Percentiles rank a stretch among this genome's conserved stretches.
These are phyloP conservation scores for Rutidosis leptorrhynchoides DNA, from an alignment of 129 eudicot species.

Conservation along the genomic window DNA sequence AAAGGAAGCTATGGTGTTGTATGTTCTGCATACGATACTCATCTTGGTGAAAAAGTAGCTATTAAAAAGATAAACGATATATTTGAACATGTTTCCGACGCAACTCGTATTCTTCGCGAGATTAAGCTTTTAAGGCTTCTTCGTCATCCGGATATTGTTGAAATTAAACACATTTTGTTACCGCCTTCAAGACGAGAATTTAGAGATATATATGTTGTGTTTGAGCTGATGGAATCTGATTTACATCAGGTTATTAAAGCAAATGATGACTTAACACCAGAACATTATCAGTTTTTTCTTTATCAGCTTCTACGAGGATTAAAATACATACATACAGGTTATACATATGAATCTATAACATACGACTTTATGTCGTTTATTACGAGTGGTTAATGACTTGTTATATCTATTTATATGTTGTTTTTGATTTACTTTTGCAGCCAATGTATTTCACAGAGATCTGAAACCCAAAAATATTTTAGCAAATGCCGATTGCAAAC, in stretches of 20 bases:
- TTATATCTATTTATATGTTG: neutral
- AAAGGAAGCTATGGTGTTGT: slow-evolving; percentile 97
- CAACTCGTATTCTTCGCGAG: slow-evolving; percentile 91
- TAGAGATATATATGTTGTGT: slow-evolving; percentile 83
- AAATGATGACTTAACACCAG: slow-evolving; percentile 92
- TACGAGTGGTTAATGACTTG: slow-evolving; percentile 9
- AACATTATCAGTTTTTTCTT: slow-evolving; percentile 90
- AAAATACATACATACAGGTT: slow-evolving; percentile 93
- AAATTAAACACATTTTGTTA: slow-evolving; percentile 81
- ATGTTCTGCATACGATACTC: slow-evolving; percentile 95
- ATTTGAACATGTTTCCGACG: slow-evolving; percentile 94
- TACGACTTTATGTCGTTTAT: too few species aligned
- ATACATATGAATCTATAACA: too few species aligned
- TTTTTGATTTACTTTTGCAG: slow-evolving; percentile 43
- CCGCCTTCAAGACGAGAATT: slow-evolving; percentile 97
- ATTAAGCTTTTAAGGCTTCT: slow-evolving; percentile 96
- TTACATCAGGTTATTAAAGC: slow-evolving; percentile 95
- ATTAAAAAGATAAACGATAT: slow-evolving; percentile 89
- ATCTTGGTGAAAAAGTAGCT: slow-evolving; percentile 94
- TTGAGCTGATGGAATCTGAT: slow-evolving; percentile 97
- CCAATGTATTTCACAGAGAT: slow-evolving; percentile 93
- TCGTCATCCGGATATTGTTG: slow-evolving; percentile 96
- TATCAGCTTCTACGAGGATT: slow-evolving; percentile 95
- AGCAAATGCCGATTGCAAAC: slow-evolving; percentile 93
- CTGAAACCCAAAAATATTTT: slow-evolving; percentile 87